Base-by-base conservation (phyloP, 345 rosid species). In the Raphanus sativus region DNA sequence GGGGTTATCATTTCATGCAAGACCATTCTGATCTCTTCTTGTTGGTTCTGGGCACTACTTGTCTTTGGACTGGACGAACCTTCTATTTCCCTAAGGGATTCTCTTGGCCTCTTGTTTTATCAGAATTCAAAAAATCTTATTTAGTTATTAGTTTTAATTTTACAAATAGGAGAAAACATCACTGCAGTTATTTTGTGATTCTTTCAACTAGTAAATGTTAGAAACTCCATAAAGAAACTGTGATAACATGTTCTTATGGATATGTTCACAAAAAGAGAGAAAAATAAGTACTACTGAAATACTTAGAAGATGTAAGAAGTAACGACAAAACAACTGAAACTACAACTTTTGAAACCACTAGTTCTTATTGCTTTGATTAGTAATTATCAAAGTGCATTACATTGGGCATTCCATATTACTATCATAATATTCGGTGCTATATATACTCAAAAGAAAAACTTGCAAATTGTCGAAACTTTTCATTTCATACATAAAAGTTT, bases 401-500 rank as follows among this genome's bases (percentile, higher is more conserved):
- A 64, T n/a, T 50, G 6, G 63, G 24, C 62, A 24, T 32, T 63
- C 52, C 69, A 73, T 50, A 63, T 16, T 17, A 50, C 63, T 50
- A 6, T 73, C 7, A 21, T 12, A 48, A 62, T 11, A 7, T 6
- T 62, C n/a, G 11, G 62, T 56, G 62, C 52, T 7, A 28, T 40
- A 60, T 69, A 54, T 2, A 21, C 25, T 67, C 71, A 32, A 54
- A 63, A 32, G 9, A 3, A 54, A 59, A 70, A 33, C 17, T 54
- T 55, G 29, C 8, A 42, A 60, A 59, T 15, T 12, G 38, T 38
- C 28, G 67, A 61, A 24, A 17, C 25, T 73, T 9, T 52, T 73
- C 62, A 4, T 32, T 50, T 73, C 15, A 24, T 8, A 3, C 2
- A 2, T 9, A 63, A 54, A 54, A 15, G n/a, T 40, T 67, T 17